Base-by-base conservation (phyloP, 176 grass and related monocot species). In the Zizania latifolia region DNA sequence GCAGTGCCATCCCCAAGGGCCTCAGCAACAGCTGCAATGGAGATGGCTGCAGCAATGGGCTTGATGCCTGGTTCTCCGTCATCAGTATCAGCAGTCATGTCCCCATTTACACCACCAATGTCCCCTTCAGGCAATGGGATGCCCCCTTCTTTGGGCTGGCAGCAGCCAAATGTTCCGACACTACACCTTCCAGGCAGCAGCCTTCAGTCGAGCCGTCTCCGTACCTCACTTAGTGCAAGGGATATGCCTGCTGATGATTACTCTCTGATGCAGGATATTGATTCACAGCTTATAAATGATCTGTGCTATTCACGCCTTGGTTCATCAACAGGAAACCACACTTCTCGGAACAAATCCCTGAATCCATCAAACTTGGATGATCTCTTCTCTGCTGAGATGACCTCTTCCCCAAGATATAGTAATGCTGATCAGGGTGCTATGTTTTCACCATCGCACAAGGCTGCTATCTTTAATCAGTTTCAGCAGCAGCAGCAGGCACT, bases 401-500 rank as follows among this genome's bases (percentile, higher is more conserved):
- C 84, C 45, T 85, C 81, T 0, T 92, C 93, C 56, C 93, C 90
- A 0, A 92, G 86, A 66, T 89, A 96, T 62, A 72, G 23, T 58
- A 90, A 78, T 62, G 83, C 84, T 33, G 89, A 92, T 36, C 86
- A 96, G 72, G 89, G 89, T 44, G 60, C 81, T 55, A 69, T 87
- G 27, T 92, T 92, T 58, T 92, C 89, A 6, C 86, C 92, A 22
- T 96, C 89, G 6, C 89, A 96, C 74, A 96, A 87, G 68, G 63
- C 77, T 86, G 86, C 83, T 57, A 84, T 92, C 23, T 84, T 96
- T 23, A 84, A 85, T 65, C 92, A 96, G 72, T 92, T 96, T 35
- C 93, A 96, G 83, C 92, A 96, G 71, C 92, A 89, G 77, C 88
- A 91, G 83, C 92, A 92, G 43, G 86, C 78, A 72, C 55, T 96